These are phyloP conservation scores for Tulasnella sp. DNA, from an alignment of 768 basidiomycete species.

Conservation along the genomic window DNA sequence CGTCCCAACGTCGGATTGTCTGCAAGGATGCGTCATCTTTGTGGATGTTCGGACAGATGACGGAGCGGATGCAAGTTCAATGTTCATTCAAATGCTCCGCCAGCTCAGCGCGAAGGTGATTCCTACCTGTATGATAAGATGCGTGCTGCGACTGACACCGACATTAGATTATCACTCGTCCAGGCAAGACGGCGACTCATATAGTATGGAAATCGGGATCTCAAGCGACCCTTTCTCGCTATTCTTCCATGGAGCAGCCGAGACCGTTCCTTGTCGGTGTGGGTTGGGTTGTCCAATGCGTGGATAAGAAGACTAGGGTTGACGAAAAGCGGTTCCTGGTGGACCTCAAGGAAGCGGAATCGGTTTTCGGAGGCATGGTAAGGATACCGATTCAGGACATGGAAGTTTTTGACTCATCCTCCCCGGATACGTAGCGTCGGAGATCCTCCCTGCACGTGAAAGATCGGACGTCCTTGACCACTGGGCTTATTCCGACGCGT, in stretches of 20 bases:
- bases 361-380: constrained; percentile 57
- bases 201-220: constrained; percentile 77
- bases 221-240: constrained; percentile 58
- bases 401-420: too few relatives aligned
- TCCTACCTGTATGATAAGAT: constrained; percentile 9
- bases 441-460: background rate
- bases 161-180: constrained; percentile 46
- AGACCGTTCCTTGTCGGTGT: constrained; percentile 70
- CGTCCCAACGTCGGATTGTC: constrained; percentile 16
- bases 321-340: constrained; percentile 56
- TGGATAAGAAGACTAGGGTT: constrained; percentile 48
- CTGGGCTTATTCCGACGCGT: background rate
- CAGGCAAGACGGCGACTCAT: constrained; percentile 66
- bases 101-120: constrained; percentile 68
- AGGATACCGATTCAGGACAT: constrained; percentile 6
- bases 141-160: background rate
- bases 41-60: constrained; percentile 68
- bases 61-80: constrained; percentile 65
- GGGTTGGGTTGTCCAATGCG: constrained; percentile 82
- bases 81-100: constrained; percentile 76
- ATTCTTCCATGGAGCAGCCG: constrained; percentile 58
- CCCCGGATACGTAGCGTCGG: background rate
- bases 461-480: background rate
- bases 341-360: constrained; percentile 43
- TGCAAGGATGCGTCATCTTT: constrained; percentile 66